phyloP scores from a whole-genome alignment of 805 yeast species.

The Cyberlindnera sargentensis region DNA sequence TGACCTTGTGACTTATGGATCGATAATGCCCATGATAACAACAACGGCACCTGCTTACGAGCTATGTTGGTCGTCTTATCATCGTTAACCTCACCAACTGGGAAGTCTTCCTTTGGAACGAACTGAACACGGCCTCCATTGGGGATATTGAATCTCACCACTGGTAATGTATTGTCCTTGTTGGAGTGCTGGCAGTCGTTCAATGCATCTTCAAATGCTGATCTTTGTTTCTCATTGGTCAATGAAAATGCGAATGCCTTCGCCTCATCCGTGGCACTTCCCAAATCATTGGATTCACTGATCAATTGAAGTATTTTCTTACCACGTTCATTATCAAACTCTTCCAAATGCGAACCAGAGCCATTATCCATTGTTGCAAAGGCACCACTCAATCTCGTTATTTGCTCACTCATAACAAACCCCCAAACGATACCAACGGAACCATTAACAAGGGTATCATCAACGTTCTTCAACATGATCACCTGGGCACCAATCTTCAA shows the following conservation, averaged over 20 bases:
- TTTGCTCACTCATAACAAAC: constrained; percentile 25
- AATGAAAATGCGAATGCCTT: not conserved
- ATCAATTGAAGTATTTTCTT: not conserved
- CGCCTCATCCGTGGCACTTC: constrained; percentile 25
- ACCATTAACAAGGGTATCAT: constrained; percentile 80
- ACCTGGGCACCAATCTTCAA: constrained; percentile 89
- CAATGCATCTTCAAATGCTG: not conserved
- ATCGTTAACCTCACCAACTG: constrained; percentile 29
- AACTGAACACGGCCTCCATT: constrained; percentile 19
- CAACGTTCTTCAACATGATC: constrained; percentile 82
- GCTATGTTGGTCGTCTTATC: constrained; percentile 22
- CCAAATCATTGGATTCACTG: constrained; percentile 28
- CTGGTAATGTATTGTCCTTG: constrained; percentile 27
- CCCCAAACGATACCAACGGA: constrained; percentile 67
- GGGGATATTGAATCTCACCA: constrained; percentile 38
- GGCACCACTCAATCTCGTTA: not conserved
- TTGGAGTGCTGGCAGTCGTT: not conserved
- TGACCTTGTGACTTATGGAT: constrained; percentile 86
- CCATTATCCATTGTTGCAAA: not conserved
- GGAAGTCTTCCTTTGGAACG: constrained; percentile 7
- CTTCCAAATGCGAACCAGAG: not conserved
- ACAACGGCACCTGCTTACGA: constrained; percentile 59
- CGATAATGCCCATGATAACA: constrained; percentile 77
- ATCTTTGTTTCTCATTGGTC: not conserved
- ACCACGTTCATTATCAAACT: not conserved